Evolutionary conservation across 495 filamentous ascomycete species (phyloP).

Genomic region (Penicillium samsonianum): DNA sequence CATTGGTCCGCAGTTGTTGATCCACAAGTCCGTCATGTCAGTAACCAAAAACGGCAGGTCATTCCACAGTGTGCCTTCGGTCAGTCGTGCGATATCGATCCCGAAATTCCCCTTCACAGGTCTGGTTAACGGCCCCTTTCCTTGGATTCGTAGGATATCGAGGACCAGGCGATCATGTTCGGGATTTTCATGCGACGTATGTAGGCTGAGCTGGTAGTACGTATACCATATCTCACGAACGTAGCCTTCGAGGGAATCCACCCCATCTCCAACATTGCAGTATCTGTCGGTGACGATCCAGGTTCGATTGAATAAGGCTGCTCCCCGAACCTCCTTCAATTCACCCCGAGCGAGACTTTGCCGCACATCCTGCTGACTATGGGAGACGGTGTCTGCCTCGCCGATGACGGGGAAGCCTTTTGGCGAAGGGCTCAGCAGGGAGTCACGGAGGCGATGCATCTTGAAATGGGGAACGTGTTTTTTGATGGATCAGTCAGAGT

Average conservation of each 20-base stretch:
- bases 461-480: background rate
- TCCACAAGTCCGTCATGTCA: constrained; percentile 24
- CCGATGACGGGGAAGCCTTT: background rate
- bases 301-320: constrained; percentile 17
- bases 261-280: constrained; percentile 22
- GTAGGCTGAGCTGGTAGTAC: constrained; percentile 18
- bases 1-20: constrained; percentile 14
- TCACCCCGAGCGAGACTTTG: constrained; percentile 14
- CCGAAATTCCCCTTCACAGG: constrained; percentile 13
- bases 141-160: constrained; percentile 26
- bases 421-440: constrained; percentile 15
- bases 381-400: background rate
- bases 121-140: constrained; percentile 19
- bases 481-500: background rate
- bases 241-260: constrained; percentile 19
- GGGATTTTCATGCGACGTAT: constrained; percentile 11
- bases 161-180: constrained; percentile 22
- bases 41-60: constrained; percentile 23
- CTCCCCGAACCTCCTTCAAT: constrained; percentile 11
- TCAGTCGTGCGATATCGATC: constrained; percentile 20
- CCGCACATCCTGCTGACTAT: constrained; percentile 4
- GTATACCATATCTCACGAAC: constrained; percentile 23
- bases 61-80: constrained; percentile 23
- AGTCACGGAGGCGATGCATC: constrained; percentile 19
- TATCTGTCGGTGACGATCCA: constrained; percentile 18